Percentiles rank a stretch among this genome's conserved stretches.
Conservation (phyloP, 2,329 filamentous ascomycete genomes). For the Xylaria sp. region DNA sequence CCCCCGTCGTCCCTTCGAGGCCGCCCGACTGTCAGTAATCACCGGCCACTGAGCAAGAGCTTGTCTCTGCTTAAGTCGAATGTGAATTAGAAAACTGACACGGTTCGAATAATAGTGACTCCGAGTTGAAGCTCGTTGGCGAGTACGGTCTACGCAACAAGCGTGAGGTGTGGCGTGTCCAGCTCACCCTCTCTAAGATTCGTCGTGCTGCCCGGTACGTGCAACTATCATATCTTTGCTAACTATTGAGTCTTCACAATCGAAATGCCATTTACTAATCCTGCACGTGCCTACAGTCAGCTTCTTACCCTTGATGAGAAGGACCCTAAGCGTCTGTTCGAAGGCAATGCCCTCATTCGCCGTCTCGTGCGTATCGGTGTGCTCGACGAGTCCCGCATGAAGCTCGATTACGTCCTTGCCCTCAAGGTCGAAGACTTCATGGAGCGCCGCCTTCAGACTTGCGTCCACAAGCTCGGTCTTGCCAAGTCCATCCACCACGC, state of each 20-base stretch:
- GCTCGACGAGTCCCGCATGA: slow-evolving; percentile 99
- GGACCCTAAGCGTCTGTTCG: slow-evolving; percentile 99
- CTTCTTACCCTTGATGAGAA: slow-evolving; percentile 99
- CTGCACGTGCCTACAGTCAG: slow-evolving; percentile 74
- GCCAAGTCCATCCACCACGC: slow-evolving; percentile 99
- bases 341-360: slow-evolving; percentile 99
- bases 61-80: slow-evolving; percentile 97
- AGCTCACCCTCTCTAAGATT: slow-evolving; percentile 99
- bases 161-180: slow-evolving; percentile 99
- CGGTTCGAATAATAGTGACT: slow-evolving; percentile 76
- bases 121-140: slow-evolving; percentile 99
- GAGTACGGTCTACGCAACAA: slow-evolving; percentile 99
- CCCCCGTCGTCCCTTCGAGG: slow-evolving; percentile 98
- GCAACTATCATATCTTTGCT: not conserved
- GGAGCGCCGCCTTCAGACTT: slow-evolving; percentile 99
- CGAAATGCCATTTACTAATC: not conserved
- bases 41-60: slow-evolving; percentile 98
- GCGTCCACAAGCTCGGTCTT: slow-evolving; percentile 99
- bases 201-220: slow-evolving; percentile 99
- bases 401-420: slow-evolving; percentile 99
- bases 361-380: slow-evolving; percentile 99
- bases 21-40: slow-evolving; percentile 98
- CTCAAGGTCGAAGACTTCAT: slow-evolving; percentile 99
- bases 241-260: not conserved
- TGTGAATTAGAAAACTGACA: slow-evolving; percentile 77